Conservation (phyloP, 495 filamentous ascomycete species). For the Hyaloscypha variabilis region DNA sequence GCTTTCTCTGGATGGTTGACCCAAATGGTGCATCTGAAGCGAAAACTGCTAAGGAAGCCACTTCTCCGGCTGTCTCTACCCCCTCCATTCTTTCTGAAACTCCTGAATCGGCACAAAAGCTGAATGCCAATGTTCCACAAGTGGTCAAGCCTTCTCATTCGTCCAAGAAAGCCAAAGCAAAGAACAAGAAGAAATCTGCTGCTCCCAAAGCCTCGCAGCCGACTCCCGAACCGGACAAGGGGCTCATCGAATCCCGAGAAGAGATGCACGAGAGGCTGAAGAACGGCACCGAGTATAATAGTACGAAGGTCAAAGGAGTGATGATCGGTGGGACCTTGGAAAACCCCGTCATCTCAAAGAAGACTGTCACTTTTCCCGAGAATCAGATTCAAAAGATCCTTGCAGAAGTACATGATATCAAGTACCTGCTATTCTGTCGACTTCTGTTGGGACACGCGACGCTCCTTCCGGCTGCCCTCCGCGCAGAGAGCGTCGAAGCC, state of each 20-base stretch:
- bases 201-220: conserved; percentile 7
- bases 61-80: background rate
- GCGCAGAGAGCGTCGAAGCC: conserved; percentile 46
- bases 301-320: conserved; percentile 34
- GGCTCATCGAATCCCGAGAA: conserved; percentile 43
- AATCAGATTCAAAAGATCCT: conserved; percentile 46
- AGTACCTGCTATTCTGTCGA: conserved; percentile 52
- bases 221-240: conserved; percentile 35
- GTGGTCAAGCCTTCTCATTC: conserved; percentile 25
- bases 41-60: conserved; percentile 20
- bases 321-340: conserved; percentile 44
- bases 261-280: conserved; percentile 43
- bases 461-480: conserved; percentile 46
- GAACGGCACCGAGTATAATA: conserved; percentile 43
- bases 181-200: conserved; percentile 33
- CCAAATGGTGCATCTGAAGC: conserved; percentile 8
- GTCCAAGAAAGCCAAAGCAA: conserved; percentile 43
- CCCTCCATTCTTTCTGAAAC: conserved; percentile 6
- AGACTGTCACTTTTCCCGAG: conserved; percentile 42
- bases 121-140: conserved; percentile 18
- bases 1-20: conserved; percentile 46
- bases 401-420: conserved; percentile 50
- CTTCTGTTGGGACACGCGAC: conserved; percentile 50
- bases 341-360: conserved; percentile 36
- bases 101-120: conserved; percentile 11